Evolutionary conservation across 2,329 filamentous ascomycete species (phyloP).

Genomic region (Phialemoniopsis sp.): DNA sequence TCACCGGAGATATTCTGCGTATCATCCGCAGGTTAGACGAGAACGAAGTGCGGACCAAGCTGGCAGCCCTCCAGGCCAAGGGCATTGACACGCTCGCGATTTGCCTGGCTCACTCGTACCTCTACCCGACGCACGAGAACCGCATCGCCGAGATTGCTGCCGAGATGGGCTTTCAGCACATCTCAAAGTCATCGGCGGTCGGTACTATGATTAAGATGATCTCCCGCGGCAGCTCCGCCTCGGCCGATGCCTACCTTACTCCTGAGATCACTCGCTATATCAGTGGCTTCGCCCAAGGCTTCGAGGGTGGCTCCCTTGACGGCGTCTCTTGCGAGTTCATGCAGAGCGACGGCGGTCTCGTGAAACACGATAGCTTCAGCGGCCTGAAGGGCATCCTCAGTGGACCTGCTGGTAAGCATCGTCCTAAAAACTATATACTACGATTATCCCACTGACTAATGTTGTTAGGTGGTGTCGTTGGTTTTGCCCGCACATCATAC

Average conservation of each 20-base stretch:
- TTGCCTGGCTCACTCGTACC: slow-evolving; percentile 68
- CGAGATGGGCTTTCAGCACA: slow-evolving; percentile 65
- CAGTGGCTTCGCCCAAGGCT: slow-evolving; percentile 60
- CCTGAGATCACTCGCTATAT: slow-evolving; percentile 70
- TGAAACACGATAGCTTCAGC: slow-evolving; percentile 10
- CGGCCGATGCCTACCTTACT: slow-evolving; percentile 72
- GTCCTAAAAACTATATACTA: too few relatives aligned
- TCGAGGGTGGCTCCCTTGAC: slow-evolving; percentile 54
- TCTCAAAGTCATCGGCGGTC: slow-evolving; percentile 62
- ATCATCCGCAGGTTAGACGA: slow-evolving; percentile 54
- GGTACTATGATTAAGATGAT: slow-evolving; percentile 76
- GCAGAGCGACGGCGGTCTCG: slow-evolving; percentile 55
- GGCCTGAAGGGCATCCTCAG: slow-evolving; percentile 57
- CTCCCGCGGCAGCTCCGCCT: slow-evolving; percentile 64
- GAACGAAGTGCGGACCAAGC: slow-evolving; percentile 44
- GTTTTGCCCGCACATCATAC: slow-evolving; percentile 70
- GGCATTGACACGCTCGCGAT: slow-evolving; percentile 65
- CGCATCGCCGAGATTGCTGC: slow-evolving; percentile 57
- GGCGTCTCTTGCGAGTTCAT: slow-evolving; percentile 67
- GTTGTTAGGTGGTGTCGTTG: slow-evolving; percentile 63
- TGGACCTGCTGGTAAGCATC: slow-evolving; percentile 67
- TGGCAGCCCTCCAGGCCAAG: slow-evolving; percentile 53
- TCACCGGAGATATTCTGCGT: slow-evolving; percentile 62
- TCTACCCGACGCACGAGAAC: slow-evolving; percentile 64
- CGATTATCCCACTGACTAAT: too few relatives aligned